phyloP scores from a whole-genome alignment of 106 monocot genomes.

The Xerophyta viscosa region DNA sequence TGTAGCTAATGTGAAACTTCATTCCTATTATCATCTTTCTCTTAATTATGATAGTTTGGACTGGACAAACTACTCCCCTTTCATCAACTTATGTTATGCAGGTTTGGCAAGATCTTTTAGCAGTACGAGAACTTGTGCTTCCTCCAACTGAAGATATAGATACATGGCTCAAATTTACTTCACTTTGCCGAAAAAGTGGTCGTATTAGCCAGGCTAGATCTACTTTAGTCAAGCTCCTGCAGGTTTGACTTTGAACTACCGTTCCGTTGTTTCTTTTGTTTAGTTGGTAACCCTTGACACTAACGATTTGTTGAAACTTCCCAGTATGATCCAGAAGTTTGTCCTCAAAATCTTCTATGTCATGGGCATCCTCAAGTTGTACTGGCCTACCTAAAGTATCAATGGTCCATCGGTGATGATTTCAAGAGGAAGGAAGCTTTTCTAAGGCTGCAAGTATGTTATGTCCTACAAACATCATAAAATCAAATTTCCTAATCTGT shows the following conservation, averaged over 20 bases:
- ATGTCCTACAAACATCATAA: slow-evolving; percentile 2
- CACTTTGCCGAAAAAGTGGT: slow-evolving; percentile 95
- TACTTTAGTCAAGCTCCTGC: slow-evolving; percentile 81
- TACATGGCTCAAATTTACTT: slow-evolving; percentile 97
- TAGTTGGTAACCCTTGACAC: background rate
- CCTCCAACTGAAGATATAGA: slow-evolving; percentile 94
- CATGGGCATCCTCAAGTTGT: slow-evolving; percentile 81
- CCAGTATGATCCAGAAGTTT: slow-evolving; percentile 91
- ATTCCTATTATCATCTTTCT: too few species aligned
- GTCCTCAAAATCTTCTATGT: slow-evolving; percentile 35
- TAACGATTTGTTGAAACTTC: slow-evolving; percentile 2
- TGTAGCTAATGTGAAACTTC: too few species aligned
- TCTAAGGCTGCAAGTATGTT: slow-evolving; percentile 65
- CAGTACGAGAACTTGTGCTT: slow-evolving; percentile 87
- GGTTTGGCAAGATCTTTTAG: slow-evolving; percentile 98
- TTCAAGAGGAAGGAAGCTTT: slow-evolving; percentile 76
- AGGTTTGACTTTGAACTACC: slow-evolving; percentile 38
- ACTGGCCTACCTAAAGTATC: slow-evolving; percentile 85
- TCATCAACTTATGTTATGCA: slow-evolving; percentile 5
- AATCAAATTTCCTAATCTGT: background rate
- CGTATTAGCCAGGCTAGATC: slow-evolving; percentile 90
- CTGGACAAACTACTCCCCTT: too few species aligned
- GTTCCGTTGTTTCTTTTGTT: background rate
- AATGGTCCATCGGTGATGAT: slow-evolving; percentile 95
- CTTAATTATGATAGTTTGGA: too few species aligned